Conservation (phyloP, 306 rosid species). For the Rubus parviflorus region DNA sequence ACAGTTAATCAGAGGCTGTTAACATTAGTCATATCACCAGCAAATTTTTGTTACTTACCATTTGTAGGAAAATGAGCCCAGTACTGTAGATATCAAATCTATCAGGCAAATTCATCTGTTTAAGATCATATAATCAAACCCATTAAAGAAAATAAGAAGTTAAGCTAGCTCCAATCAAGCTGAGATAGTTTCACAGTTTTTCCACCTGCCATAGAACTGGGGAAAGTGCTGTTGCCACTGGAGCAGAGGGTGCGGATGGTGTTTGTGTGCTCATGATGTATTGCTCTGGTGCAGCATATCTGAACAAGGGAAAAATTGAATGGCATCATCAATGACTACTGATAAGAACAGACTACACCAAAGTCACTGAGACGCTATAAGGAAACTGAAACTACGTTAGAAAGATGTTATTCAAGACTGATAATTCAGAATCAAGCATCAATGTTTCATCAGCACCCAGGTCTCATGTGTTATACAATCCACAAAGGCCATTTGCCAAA, state of each 20-base stretch:
- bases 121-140: constrained; percentile 34
- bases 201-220: constrained; percentile 97
- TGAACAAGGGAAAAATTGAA: constrained; percentile 32
- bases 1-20: neutral
- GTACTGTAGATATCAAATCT: constrained; percentile 89
- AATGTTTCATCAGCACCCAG: neutral
- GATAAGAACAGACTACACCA: neutral
- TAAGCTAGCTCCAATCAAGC: constrained; percentile 16
- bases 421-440: neutral
- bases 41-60: constrained; percentile 54
- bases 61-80: constrained; percentile 92
- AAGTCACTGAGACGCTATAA: neutral
- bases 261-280: constrained; percentile 99
- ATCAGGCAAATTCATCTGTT: constrained; percentile 91
- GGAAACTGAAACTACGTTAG: neutral
- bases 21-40: neutral
- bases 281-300: constrained; percentile 97
- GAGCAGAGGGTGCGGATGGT: constrained; percentile 96
- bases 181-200: constrained; percentile 13
- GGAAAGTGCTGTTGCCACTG: constrained; percentile 93
- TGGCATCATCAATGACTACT: neutral
- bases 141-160: constrained; percentile 22
- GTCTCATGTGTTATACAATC: neutral
- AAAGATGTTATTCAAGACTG: neutral
- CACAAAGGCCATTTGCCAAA: neutral